Conservation (phyloP, 768 basidiomycete genomes). For the Amanita inopinata region DNA sequence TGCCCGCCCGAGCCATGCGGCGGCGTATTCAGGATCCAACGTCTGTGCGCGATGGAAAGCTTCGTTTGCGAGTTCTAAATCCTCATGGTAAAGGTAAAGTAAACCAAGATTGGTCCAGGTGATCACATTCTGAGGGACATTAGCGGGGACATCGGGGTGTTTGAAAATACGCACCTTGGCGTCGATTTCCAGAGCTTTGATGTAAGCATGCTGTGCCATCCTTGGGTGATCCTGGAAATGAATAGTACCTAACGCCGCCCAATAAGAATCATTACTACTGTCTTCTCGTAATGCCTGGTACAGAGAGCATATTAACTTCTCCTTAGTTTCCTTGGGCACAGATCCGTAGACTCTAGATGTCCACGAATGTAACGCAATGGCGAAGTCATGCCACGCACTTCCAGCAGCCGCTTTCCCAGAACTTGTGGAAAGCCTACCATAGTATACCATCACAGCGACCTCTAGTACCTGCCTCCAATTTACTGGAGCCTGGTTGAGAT, state of each 20-base stretch:
- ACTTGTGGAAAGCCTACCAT: slow-evolving; percentile 50
- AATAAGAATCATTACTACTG: slow-evolving; percentile 62
- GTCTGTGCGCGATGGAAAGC: slow-evolving; percentile 83
- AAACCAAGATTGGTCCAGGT: slow-evolving; percentile 88
- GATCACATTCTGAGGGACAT: slow-evolving; percentile 42
- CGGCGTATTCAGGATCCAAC: slow-evolving; percentile 80
- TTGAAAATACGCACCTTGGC: slow-evolving; percentile 47
- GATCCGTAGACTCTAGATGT: slow-evolving; percentile 16
- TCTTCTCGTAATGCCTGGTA: slow-evolving; percentile 68
- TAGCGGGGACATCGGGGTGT: background rate
- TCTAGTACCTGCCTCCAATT: slow-evolving; percentile 32
- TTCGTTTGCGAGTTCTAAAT: slow-evolving; percentile 76
- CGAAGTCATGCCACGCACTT: slow-evolving; percentile 70
- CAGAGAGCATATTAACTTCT: slow-evolving; percentile 40
- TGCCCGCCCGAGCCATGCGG: slow-evolving; percentile 89
- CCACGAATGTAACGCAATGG: slow-evolving; percentile 44
- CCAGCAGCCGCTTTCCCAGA: slow-evolving; percentile 39
- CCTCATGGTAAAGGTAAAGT: slow-evolving; percentile 71
- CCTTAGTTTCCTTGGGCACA: slow-evolving; percentile 25
- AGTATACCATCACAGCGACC: slow-evolving; percentile 48
- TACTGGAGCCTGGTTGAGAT: slow-evolving; percentile 16
- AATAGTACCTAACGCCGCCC: slow-evolving; percentile 75
- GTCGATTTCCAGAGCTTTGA: slow-evolving; percentile 81
- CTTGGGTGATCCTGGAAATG: slow-evolving; percentile 59
- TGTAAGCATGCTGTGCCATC: slow-evolving; percentile 84